Conservation (phyloP, 2,329 filamentous ascomycete species). For the Sporothrix schenckii region DNA sequence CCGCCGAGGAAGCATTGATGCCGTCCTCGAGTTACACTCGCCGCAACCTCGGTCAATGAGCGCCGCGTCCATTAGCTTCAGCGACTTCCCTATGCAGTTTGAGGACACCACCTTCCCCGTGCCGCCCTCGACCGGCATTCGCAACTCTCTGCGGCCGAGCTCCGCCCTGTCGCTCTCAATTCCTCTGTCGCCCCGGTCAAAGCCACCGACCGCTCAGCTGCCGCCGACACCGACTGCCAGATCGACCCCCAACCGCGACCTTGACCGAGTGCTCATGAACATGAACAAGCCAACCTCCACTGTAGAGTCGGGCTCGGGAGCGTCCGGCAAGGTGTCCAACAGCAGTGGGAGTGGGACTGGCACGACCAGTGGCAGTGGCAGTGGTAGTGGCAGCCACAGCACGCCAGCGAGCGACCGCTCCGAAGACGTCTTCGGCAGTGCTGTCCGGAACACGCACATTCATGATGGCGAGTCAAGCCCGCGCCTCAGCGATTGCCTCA, state of each 20-base stretch:
- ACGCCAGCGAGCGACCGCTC: conserved; percentile 23
- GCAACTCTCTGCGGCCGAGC: conserved; percentile 9
- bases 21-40: conserved; percentile 30
- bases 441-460: background rate
- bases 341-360: conserved; percentile 20
- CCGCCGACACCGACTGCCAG: conserved; percentile 3
- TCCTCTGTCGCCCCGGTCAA: conserved; percentile 20
- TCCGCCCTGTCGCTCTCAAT: conserved; percentile 13
- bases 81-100: conserved; percentile 30
- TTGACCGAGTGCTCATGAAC: conserved; percentile 37
- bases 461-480: conserved; percentile 37
- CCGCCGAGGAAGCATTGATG: conserved; percentile 20
- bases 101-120: conserved; percentile 28
- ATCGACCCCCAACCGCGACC: conserved; percentile 25
- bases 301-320: background rate
- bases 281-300: conserved; percentile 32
- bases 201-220: conserved; percentile 21
- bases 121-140: conserved; percentile 25
- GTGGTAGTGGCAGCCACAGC: conserved; percentile 21
- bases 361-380: conserved; percentile 20
- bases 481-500: conserved; percentile 40
- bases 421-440: conserved; percentile 28
- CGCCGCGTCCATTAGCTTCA: conserved; percentile 28
- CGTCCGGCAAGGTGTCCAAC: background rate
- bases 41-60: conserved; percentile 26